phyloP scores from a whole-genome alignment of 495 filamentous ascomycete species.

The Hypoxylon intermedium region DNA sequence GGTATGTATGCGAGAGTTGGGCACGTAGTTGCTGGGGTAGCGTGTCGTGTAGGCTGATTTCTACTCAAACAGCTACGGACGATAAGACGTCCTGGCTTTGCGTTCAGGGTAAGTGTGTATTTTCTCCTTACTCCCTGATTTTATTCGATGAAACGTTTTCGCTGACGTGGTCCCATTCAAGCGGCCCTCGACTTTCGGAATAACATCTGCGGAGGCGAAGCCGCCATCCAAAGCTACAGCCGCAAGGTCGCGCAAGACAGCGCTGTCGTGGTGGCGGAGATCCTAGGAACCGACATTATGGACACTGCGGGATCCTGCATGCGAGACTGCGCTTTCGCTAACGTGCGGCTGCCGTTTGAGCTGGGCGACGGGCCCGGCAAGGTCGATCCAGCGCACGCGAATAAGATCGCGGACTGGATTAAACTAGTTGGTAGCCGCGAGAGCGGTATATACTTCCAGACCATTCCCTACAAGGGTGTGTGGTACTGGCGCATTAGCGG shows the following conservation, averaged over 20 bases:
- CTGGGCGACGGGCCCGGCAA: slow-evolving; percentile 34
- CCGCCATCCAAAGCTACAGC: slow-evolving; percentile 66
- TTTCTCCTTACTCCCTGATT: not conserved
- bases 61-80: slow-evolving; percentile 11
- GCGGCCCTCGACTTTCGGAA: slow-evolving; percentile 70
- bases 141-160: not conserved
- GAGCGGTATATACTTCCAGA: slow-evolving; percentile 39
- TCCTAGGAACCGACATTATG: slow-evolving; percentile 72
- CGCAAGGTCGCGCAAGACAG: slow-evolving; percentile 61
- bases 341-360: slow-evolving; percentile 70
- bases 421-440: slow-evolving; percentile 23
- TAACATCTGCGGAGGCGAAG: slow-evolving; percentile 74
- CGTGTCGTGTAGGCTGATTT: not conserved
- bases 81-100: slow-evolving; percentile 33
- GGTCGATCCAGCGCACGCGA: slow-evolving; percentile 19
- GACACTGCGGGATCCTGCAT: slow-evolving; percentile 53
- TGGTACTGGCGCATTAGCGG: slow-evolving; percentile 73
- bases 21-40: not conserved
- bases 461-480: slow-evolving; percentile 61
- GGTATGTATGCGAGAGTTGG: slow-evolving; percentile 20
- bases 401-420: slow-evolving; percentile 27
- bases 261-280: slow-evolving; percentile 60
- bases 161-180: slow-evolving; percentile 47
- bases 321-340: slow-evolving; percentile 60
- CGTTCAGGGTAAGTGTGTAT: slow-evolving; percentile 18